phyloP scores from a whole-genome alignment of 768 basidiomycete species.

The Serendipita sp. region DNA sequence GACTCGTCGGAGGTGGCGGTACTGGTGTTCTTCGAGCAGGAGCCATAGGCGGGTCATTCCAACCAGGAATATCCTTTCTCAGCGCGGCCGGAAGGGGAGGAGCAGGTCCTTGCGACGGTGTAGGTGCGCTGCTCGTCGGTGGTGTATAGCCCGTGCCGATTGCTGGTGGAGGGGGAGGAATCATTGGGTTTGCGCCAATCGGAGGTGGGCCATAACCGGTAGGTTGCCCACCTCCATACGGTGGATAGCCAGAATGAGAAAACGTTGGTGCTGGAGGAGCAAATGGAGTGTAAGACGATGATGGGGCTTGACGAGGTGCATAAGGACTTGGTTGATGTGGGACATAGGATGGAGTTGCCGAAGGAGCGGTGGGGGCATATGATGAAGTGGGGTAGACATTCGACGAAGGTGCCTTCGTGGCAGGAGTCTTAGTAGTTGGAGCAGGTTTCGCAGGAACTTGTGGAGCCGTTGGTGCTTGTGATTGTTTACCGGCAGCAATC shows the following conservation, averaged over 20 bases:
- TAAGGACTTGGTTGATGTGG: slow-evolving; percentile 9
- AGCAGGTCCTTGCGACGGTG: slow-evolving; percentile 31
- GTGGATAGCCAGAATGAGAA: slow-evolving; percentile 12
- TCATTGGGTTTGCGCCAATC: slow-evolving; percentile 13
- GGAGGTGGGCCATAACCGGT: slow-evolving; percentile 22
- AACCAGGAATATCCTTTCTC: slow-evolving; percentile 49
- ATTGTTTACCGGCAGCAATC: slow-evolving; percentile 21
- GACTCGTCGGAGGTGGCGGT: slow-evolving; percentile 30
- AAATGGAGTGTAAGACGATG: slow-evolving; percentile 18
- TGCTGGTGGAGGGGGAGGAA: slow-evolving; percentile 23
- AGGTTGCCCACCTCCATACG: slow-evolving; percentile 10
- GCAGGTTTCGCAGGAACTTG: slow-evolving; percentile 17
- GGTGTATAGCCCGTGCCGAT: slow-evolving; percentile 28
- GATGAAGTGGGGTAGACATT: not conserved
- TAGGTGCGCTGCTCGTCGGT: slow-evolving; percentile 23
- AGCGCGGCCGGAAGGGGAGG: slow-evolving; percentile 26
- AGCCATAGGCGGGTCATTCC: slow-evolving; percentile 75
- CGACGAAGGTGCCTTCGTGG: not conserved
- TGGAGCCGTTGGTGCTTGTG: slow-evolving; percentile 12
- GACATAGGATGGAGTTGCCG: slow-evolving; percentile 10
- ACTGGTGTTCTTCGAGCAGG: slow-evolving; percentile 36
- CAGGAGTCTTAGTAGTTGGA: slow-evolving; percentile 12
- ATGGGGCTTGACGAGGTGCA: slow-evolving; percentile 4
- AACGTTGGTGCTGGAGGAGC: slow-evolving; percentile 17
- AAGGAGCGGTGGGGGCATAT: slow-evolving; percentile 15